A percentile compares a stretch with the other conserved stretches of the same genome.
phyloP scores from a whole-genome alignment of 225 moss, liverwort and hornwort species.

The Polytrichum formosum region DNA sequence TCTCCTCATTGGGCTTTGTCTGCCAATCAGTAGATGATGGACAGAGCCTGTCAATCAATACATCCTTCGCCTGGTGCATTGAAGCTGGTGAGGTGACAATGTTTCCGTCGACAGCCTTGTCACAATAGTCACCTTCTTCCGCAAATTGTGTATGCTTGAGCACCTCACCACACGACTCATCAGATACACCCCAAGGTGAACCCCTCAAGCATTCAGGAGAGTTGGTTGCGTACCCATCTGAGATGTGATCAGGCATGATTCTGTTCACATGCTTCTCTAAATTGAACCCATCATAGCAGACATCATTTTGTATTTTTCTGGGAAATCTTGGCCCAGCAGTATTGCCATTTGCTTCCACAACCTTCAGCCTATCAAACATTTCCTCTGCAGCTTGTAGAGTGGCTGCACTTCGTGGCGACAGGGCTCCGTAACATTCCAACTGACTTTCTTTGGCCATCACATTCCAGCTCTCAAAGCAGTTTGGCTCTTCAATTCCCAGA shows the following conservation, averaged over 20 bases:
- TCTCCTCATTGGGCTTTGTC: constrained; percentile 8
- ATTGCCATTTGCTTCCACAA: not conserved
- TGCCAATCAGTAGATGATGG: constrained; percentile 19
- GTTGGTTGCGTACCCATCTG: constrained; percentile 6
- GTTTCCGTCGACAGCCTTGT: constrained; percentile 43
- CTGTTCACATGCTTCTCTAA: not conserved
- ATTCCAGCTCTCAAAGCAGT: not conserved
- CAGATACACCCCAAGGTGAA: constrained; percentile 5
- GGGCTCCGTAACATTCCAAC: not conserved
- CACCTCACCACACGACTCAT: constrained; percentile 11
- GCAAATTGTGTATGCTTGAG: constrained; percentile 11
- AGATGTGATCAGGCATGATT: not conserved
- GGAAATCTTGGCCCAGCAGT: no score
- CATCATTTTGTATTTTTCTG: constrained; percentile 2
- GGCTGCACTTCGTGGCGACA: not conserved
- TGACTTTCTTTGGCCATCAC: not conserved
- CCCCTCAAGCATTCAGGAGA: constrained; percentile 4
- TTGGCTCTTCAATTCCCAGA: not conserved
- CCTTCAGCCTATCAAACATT: not conserved
- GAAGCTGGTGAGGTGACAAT: constrained; percentile 25
- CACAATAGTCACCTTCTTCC: constrained; percentile 34
- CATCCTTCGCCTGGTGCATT: constrained; percentile 11
- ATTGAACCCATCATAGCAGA: constrained; percentile 10
- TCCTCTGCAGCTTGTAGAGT: not conserved
- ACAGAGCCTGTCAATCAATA: constrained; percentile 11